Percentiles rank a stretch among this genome's conserved stretches.
phyloP scores from a whole-genome alignment of 768 basidiomycete genomes.

The Fomitopsis serialis region DNA sequence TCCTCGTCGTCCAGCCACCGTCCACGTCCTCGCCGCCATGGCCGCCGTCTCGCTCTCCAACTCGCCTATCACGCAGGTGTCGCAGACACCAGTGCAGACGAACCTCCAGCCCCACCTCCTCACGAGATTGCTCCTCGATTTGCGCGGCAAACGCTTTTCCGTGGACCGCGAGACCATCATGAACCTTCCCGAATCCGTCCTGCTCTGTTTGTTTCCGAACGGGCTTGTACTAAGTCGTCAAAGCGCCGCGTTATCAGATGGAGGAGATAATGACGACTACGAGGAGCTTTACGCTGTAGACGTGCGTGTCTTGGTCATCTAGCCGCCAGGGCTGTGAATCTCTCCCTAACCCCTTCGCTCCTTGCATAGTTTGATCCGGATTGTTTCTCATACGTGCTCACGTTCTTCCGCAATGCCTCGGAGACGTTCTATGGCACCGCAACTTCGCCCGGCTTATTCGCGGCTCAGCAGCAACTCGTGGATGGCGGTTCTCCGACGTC shows the following conservation, averaged over 20 bases:
- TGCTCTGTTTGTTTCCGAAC: constrained; percentile 95
- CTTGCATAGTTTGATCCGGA: constrained; percentile 85
- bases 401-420: constrained; percentile 86
- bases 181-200: constrained; percentile 96
- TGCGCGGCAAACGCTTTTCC: constrained; percentile 86
- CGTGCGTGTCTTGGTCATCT: constrained; percentile 48
- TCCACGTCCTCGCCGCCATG: constrained; percentile 11
- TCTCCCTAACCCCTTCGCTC: constrained; percentile 5
- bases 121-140: constrained; percentile 84
- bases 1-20: constrained; percentile 2
- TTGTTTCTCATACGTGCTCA: constrained; percentile 90
- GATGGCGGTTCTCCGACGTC: constrained; percentile 58
- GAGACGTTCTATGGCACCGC: constrained; percentile 89
- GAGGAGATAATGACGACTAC: constrained; percentile 68
- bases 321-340: constrained; percentile 1
- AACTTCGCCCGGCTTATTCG: constrained; percentile 64
- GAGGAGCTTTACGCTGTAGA: constrained; percentile 96
- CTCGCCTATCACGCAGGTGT: constrained; percentile 47
- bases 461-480: constrained; percentile 73
- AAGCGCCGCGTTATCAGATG: constrained; percentile 68
- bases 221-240: constrained; percentile 91
- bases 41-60: constrained; percentile 21
- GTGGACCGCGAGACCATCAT: constrained; percentile 97
- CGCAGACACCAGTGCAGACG: constrained; percentile 58
- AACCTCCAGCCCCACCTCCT: constrained; percentile 84